Conservation (phyloP, 139 green algal species). For the Picochlorum sp. region DNA sequence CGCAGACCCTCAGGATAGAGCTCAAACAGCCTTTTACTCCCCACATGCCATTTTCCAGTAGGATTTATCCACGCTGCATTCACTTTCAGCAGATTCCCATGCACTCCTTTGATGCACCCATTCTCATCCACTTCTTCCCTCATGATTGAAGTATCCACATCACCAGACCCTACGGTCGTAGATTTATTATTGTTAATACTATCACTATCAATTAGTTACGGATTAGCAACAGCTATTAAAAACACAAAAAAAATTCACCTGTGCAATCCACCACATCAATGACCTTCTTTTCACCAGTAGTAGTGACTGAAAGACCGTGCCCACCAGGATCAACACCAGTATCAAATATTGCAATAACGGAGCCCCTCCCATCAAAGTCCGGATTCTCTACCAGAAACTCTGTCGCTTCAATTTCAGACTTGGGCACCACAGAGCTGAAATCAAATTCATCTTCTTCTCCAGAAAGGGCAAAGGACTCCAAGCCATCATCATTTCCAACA, state of each 20-base stretch:
- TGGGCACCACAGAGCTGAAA: constrained; percentile 50
- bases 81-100: constrained; percentile 38
- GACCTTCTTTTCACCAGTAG: constrained; percentile 72
- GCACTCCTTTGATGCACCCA: constrained; percentile 43
- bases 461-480: background rate
- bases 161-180: no score
- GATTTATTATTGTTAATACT: no score
- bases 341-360: constrained; percentile 81
- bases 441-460: background rate
- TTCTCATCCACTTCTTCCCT: constrained; percentile 44
- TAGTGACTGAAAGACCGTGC: constrained; percentile 62
- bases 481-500: background rate
- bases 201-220: no score
- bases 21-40: constrained; percentile 54
- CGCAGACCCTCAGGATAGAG: constrained; percentile 52
- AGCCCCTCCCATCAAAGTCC: constrained; percentile 63
- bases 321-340: constrained; percentile 69
- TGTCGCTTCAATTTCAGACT: constrained; percentile 66
- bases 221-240: no score
- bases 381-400: constrained; percentile 52
- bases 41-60: constrained; percentile 71
- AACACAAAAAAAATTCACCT: no score
- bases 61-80: constrained; percentile 79
- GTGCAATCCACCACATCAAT: constrained; percentile 68
- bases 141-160: constrained; percentile 72